Evolutionary conservation across 192 early-diverging fungal genomes (phyloP).

Genomic region (Glomus cerebriforme): DNA sequence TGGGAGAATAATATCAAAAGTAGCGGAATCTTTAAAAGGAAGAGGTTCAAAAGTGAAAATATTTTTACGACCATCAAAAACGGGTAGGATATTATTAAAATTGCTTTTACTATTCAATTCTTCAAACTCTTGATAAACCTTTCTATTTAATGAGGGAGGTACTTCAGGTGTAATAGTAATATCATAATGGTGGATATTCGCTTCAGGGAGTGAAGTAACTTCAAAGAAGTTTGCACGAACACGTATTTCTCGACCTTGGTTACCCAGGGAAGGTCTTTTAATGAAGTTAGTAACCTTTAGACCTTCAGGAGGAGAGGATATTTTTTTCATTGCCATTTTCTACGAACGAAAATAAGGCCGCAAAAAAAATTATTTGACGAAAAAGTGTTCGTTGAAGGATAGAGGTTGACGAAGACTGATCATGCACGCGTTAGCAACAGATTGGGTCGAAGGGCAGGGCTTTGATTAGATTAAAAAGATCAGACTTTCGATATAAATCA

Average conservation of each 20-base stretch:
- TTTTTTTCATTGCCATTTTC: neutral
- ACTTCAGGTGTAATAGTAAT: conserved; percentile 78
- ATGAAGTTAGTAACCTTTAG: conserved; percentile 47
- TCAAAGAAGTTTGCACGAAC: conserved; percentile 81
- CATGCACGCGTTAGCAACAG: too few species aligned
- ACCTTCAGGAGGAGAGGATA: neutral
- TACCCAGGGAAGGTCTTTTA: conserved; percentile 48
- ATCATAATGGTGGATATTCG: conserved; percentile 87
- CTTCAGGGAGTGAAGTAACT: conserved; percentile 62
- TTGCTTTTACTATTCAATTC: conserved; percentile 47
- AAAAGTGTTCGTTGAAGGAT: too few species aligned
- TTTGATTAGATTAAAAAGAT: too few species aligned
- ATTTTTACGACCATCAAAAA: conserved; percentile 84
- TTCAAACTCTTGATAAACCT: conserved; percentile 72
- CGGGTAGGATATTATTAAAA: conserved; percentile 62
- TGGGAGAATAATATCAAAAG: conserved; percentile 60
- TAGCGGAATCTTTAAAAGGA: conserved; percentile 50
- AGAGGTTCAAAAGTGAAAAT: conserved; percentile 65
- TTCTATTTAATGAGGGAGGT: conserved; percentile 72
- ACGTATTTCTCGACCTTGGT: conserved; percentile 40
- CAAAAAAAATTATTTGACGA: too few species aligned
- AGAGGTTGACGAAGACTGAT: too few species aligned
- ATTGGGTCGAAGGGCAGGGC: too few species aligned
- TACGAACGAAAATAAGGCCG: too few species aligned
- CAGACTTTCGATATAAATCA: too few species aligned